Conservation (phyloP, 345 rosid species). For the Camelina hispida region DNA sequence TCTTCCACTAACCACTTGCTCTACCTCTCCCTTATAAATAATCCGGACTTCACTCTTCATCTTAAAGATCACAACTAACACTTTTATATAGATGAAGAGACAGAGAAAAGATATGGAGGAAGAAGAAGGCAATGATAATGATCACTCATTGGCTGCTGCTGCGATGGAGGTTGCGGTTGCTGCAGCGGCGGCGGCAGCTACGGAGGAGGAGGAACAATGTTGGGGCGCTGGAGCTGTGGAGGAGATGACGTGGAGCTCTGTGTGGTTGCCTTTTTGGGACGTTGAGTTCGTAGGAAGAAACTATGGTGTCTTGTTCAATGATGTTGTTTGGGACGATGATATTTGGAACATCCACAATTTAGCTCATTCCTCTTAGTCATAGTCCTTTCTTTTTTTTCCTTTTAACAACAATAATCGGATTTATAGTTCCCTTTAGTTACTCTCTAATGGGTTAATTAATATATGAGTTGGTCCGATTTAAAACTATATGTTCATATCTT, state of each 20-base stretch:
- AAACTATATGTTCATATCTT: conserved; percentile 23
- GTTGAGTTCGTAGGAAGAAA: conserved; percentile 57
- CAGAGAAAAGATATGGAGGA: conserved; percentile 50
- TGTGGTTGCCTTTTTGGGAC: conserved; percentile 68
- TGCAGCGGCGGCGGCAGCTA: not conserved
- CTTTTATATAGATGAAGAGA: conserved; percentile 29
- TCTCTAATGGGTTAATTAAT: not conserved
- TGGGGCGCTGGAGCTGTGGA: conserved; percentile 48
- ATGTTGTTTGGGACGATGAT: conserved; percentile 70
- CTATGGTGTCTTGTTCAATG: conserved; percentile 48
- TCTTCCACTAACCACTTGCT: conserved; percentile 25
- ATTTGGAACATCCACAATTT: conserved; percentile 66
- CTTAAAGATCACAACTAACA: conserved; percentile 17
- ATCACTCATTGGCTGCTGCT: conserved; percentile 27
- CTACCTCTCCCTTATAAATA: conserved; percentile 52
- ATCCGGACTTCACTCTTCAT: conserved; percentile 36
- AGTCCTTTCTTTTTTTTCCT: not conserved
- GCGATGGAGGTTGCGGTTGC: conserved; percentile 44
- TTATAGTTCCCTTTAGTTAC: not conserved
- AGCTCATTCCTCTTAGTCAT: conserved; percentile 39
- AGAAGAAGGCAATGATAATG: not conserved
- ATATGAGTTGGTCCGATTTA: not conserved
- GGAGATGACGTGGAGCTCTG: conserved; percentile 63
- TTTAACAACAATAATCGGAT: not conserved
- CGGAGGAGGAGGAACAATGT: conserved; percentile 42